A percentile compares a stretch with the other conserved stretches of the same genome.
Evolutionary conservation across 345 rosid species (phyloP).

Genomic region (Erysimum cheiranthoides): DNA sequence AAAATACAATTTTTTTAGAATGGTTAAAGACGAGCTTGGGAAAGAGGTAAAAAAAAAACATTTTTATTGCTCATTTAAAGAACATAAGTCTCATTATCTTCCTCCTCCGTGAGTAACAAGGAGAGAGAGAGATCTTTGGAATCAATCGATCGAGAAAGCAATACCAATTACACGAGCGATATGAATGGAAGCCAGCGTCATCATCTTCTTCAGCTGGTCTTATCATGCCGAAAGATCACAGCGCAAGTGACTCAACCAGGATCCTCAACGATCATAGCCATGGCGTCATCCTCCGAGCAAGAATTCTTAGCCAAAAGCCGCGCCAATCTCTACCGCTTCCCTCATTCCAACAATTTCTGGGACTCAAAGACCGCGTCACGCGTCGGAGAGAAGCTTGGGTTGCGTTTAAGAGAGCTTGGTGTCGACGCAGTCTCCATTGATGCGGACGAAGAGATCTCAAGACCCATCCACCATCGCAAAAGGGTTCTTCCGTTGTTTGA

Average conservation of each 20-base stretch:
- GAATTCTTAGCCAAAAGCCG: slow-evolving; percentile 73
- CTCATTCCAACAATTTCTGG: slow-evolving; percentile 60
- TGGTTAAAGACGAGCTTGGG: slow-evolving; percentile 5
- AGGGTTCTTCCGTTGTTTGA: slow-evolving; percentile 72
- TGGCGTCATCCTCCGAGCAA: slow-evolving; percentile 86
- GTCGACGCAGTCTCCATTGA: slow-evolving; percentile 59
- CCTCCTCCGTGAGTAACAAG: neutral
- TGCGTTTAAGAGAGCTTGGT: slow-evolving; percentile 72
- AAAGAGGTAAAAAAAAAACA: slow-evolving; percentile 13
- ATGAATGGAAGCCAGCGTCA: slow-evolving; percentile 48
- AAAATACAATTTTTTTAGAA: neutral
- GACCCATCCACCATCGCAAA: slow-evolving; percentile 71
- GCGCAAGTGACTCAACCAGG: slow-evolving; percentile 74
- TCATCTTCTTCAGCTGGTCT: slow-evolving; percentile 77
- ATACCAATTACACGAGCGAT: slow-evolving; percentile 6
- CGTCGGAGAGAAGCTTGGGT: slow-evolving; percentile 86
- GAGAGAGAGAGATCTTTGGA: neutral
- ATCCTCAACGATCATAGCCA: slow-evolving; percentile 73
- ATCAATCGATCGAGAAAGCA: slow-evolving; percentile 12
- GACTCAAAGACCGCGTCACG: slow-evolving; percentile 73
- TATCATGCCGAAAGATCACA: slow-evolving; percentile 83
- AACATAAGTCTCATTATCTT: neutral
- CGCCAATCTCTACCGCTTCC: slow-evolving; percentile 65
- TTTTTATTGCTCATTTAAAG: neutral
- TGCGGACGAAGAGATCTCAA: slow-evolving; percentile 68